Evolutionary conservation across 306 rosid genomes (phyloP).

Genomic region (Acacia crassicarpa): DNA sequence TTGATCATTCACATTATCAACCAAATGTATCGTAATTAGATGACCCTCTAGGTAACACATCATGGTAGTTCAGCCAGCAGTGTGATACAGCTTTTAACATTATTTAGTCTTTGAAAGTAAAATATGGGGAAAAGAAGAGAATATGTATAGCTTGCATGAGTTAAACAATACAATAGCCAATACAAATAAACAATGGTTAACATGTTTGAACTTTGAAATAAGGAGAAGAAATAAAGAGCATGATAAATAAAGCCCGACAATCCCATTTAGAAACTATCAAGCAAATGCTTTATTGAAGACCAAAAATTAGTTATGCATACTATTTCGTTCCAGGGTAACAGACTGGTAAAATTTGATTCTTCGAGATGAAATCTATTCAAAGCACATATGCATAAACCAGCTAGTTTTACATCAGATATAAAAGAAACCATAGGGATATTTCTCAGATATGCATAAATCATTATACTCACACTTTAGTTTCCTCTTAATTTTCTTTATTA

Average conservation of each 20-base stretch:
- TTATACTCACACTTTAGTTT: neutral
- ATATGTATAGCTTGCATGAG: constrained; percentile 7
- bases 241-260: too few relatives aligned
- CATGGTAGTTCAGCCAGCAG: neutral
- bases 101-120: neutral
- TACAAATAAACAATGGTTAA: neutral
- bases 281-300: too few relatives aligned
- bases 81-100: neutral
- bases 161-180: neutral
- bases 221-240: too few relatives aligned
- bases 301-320: neutral
- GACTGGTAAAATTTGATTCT: neutral
- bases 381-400: neutral
- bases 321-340: neutral
- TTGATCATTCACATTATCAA: constrained; percentile 16
- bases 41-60: neutral
- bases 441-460: neutral
- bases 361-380: neutral
- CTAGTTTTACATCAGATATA: neutral
- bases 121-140: neutral
- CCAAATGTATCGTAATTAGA: neutral
- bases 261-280: too few relatives aligned
- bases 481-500: neutral
- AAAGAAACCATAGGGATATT: neutral
- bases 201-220: too few relatives aligned